Conservation (phyloP, 441 rosid genomes). For the Populus hybrid region DNA sequence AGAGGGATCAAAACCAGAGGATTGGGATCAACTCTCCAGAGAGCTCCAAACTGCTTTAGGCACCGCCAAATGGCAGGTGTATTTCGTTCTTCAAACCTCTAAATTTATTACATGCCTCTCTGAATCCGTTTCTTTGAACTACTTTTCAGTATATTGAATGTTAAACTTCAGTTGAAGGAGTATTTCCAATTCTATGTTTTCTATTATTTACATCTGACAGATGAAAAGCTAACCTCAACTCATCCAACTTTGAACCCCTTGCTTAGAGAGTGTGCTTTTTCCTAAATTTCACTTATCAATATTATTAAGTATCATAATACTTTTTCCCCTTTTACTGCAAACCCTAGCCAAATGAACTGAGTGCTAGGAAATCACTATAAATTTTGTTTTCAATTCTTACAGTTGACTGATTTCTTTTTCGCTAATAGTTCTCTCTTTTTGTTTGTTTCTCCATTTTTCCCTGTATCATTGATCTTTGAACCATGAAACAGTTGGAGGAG, state of each 20-base stretch:
- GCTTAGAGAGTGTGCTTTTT: background rate
- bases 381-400: background rate
- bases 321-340: background rate
- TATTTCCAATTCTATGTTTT: background rate
- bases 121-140: background rate
- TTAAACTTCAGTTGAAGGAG: background rate
- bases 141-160: background rate
- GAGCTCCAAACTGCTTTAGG: slow-evolving; percentile 82
- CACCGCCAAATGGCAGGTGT: slow-evolving; percentile 94
- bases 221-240: background rate
- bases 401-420: too few relatives aligned
- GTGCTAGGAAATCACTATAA: background rate
- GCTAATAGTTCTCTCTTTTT: background rate
- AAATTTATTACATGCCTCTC: background rate
- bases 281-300: background rate
- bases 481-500: slow-evolving; percentile 69
- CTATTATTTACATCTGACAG: background rate
- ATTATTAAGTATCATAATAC: background rate
- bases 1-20: slow-evolving; percentile 30
- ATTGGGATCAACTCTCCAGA: slow-evolving; percentile 49
- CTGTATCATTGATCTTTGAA: background rate
- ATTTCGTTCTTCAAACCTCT: background rate
- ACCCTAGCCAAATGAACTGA: background rate
- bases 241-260: background rate
- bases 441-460: background rate